A percentile compares a stretch with the other conserved stretches of the same genome.
These are phyloP conservation scores for Emmonsiellopsis sp. DNA, from an alignment of 2,329 filamentous ascomycete species.

Conservation along the genomic window DNA sequence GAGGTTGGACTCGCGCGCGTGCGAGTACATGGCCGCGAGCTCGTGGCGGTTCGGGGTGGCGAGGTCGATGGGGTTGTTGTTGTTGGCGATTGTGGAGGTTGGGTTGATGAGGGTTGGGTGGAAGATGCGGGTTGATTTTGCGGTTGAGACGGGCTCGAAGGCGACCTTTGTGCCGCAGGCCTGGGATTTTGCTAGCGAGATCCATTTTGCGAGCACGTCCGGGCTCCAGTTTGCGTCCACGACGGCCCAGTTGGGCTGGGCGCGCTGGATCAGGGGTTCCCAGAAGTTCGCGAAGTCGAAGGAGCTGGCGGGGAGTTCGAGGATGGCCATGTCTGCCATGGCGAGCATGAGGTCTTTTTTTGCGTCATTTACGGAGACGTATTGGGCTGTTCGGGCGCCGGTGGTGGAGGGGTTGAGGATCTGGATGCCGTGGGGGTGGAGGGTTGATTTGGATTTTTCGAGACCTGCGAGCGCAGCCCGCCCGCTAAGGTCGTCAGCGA, in stretches of 20 bases:
- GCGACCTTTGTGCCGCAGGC: constrained; percentile 47
- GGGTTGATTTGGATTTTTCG: constrained; percentile 47
- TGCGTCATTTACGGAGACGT: constrained; percentile 77
- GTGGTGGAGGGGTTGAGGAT: constrained; percentile 39
- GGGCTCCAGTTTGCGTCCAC: constrained; percentile 81
- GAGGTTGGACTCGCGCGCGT: constrained; percentile 56
- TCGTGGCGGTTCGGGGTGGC: constrained; percentile 78
- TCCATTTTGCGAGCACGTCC: constrained; percentile 56
- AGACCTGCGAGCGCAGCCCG: constrained; percentile 61
- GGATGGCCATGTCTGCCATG: constrained; percentile 91
- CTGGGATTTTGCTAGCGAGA: constrained; percentile 49
- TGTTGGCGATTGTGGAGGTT: not conserved
- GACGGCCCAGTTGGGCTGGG: constrained; percentile 65
- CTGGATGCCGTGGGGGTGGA: constrained; percentile 56
- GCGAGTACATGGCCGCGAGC: constrained; percentile 65
- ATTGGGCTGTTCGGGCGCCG: constrained; percentile 70
- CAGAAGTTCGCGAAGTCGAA: constrained; percentile 46
- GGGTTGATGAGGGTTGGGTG: not conserved
- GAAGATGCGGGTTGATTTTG: constrained; percentile 67
- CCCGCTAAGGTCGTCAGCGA: constrained; percentile 72
- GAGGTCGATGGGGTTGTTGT: constrained; percentile 53
- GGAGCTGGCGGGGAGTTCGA: constrained; percentile 40
- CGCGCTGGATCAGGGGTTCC: constrained; percentile 47
- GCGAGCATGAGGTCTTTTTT: constrained; percentile 79
- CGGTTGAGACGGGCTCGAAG: constrained; percentile 81